These are phyloP conservation scores for Cryptosporidium bovis DNA, from an alignment of 169 alveolate species.

Conservation along the genomic window DNA sequence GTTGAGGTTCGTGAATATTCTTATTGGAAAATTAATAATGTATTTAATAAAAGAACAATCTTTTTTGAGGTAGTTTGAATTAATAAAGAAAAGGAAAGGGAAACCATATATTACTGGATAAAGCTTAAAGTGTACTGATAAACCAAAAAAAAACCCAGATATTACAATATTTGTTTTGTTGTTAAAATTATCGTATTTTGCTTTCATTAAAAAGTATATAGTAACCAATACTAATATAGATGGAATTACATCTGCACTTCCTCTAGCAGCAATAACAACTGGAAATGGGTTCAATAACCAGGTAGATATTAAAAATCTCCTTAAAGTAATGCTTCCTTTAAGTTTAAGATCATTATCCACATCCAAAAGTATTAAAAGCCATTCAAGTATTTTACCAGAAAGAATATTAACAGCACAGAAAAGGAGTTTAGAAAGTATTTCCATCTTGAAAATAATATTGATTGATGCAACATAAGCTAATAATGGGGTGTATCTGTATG, in stretches of 20 bases:
- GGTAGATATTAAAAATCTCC: slow-evolving; percentile 79
- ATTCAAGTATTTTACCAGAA: slow-evolving; percentile 85
- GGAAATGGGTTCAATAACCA: slow-evolving; percentile 94
- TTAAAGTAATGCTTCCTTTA: slow-evolving; percentile 48
- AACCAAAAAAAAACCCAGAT: slow-evolving; percentile 91
- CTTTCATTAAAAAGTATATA: slow-evolving; percentile 80
- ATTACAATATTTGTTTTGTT: slow-evolving; percentile 72
- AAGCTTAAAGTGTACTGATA: slow-evolving; percentile 94
- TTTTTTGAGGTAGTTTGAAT: slow-evolving; percentile 75
- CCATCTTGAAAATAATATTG: slow-evolving; percentile 81
- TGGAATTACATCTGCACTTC: slow-evolving; percentile 90
- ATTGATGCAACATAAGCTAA: slow-evolving; percentile 82
- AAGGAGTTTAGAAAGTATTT: slow-evolving; percentile 84
- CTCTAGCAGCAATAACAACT: slow-evolving; percentile 93
- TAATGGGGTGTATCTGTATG: slow-evolving; percentile 98
- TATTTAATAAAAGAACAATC: slow-evolving; percentile 71
- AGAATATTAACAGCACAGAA: slow-evolving; percentile 88
- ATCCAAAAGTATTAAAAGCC: slow-evolving; percentile 74
- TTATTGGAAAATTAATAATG: slow-evolving; percentile 44
- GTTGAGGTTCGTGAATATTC: slow-evolving; percentile 74
- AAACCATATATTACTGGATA: slow-evolving; percentile 97
- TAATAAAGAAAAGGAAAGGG: slow-evolving; percentile 83
- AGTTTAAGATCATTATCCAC: slow-evolving; percentile 39
- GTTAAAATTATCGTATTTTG: slow-evolving; percentile 75
- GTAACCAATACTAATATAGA: slow-evolving; percentile 82